Conservation (phyloP, 1,284 basidiomycete genomes). For the Rhodofomes roseus region DNA sequence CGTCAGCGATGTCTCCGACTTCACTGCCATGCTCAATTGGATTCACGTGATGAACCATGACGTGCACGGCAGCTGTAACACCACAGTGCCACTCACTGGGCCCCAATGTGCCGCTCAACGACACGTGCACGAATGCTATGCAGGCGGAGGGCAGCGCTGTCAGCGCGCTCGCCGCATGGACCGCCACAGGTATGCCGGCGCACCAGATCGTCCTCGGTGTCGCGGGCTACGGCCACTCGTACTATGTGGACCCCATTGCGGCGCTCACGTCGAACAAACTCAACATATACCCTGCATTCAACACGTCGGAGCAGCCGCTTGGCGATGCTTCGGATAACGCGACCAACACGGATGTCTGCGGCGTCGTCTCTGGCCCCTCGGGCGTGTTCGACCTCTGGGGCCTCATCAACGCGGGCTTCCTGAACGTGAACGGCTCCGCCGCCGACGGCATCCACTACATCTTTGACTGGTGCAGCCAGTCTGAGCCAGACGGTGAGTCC, state of each 20-base stretch:
- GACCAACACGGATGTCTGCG: constrained; percentile 52
- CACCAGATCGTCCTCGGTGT: constrained; percentile 80
- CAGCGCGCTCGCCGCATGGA: constrained; percentile 74
- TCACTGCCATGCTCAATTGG: constrained; percentile 73
- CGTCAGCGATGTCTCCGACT: constrained; percentile 61
- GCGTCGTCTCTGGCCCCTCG: constrained; percentile 37
- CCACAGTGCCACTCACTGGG: constrained; percentile 58
- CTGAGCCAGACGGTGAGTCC: constrained; percentile 63
- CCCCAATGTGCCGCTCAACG: constrained; percentile 78
- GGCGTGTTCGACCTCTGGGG: constrained; percentile 61
- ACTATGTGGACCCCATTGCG: constrained; percentile 36
- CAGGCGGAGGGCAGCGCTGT: constrained; percentile 74
- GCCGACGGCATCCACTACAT: constrained; percentile 44
- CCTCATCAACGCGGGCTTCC: constrained; percentile 49
- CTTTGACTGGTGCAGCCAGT: constrained; percentile 62
- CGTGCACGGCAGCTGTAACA: constrained; percentile 48
- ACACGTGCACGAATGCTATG: constrained; percentile 62
- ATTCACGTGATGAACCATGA: constrained; percentile 91
- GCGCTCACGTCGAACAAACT: constrained; percentile 38
- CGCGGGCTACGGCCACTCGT: constrained; percentile 72
- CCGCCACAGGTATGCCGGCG: constrained; percentile 72
- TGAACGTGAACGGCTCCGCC: constrained; percentile 48
- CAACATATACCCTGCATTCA: constrained; percentile 48
- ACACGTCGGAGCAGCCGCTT: constrained; percentile 35
- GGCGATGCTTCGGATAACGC: constrained; percentile 57